Conservation (phyloP, 2,329 filamentous ascomycete species). For the Xylariaceae sp. region DNA sequence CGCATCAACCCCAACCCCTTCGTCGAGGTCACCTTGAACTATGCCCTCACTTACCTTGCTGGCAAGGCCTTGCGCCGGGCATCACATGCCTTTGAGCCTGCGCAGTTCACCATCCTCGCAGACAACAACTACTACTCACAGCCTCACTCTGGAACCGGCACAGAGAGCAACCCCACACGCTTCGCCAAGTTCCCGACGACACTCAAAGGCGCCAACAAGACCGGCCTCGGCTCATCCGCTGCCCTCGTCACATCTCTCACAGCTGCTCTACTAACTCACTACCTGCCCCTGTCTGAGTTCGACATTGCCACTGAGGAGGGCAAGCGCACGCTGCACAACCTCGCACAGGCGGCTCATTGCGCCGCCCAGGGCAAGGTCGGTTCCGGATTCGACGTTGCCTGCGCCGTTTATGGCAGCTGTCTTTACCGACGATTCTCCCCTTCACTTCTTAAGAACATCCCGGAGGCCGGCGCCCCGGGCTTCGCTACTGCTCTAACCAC, state of each 20-base stretch:
- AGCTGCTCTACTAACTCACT: constrained; percentile 69
- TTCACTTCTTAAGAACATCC: constrained; percentile 59
- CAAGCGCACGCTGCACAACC: constrained; percentile 71
- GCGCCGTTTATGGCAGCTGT: constrained; percentile 87
- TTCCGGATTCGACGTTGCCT: constrained; percentile 90
- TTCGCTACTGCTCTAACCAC: constrained; percentile 62
- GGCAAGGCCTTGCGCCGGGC: constrained; percentile 36
- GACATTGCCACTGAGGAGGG: constrained; percentile 51
- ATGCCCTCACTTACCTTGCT: constrained; percentile 77
- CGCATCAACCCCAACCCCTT: constrained; percentile 64
- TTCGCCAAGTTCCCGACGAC: constrained; percentile 76
- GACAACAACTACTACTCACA: constrained; percentile 97
- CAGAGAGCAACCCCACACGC: constrained; percentile 37
- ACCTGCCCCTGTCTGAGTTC: constrained; percentile 55
- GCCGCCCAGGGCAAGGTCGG: constrained; percentile 96
- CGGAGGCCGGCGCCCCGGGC: constrained; percentile 57
- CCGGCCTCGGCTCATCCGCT: constrained; percentile 88
- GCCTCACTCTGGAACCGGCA: constrained; percentile 36
- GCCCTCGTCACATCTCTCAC: constrained; percentile 87
- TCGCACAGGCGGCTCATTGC: constrained; percentile 89
- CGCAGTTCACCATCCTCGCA: constrained; percentile 79
- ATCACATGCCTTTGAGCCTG: constrained; percentile 54
- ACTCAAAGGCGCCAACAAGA: constrained; percentile 81
- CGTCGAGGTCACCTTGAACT: constrained; percentile 84
- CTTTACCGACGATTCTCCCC: constrained; percentile 92